These are phyloP conservation scores for Barnettozyma vustinii DNA, from an alignment of 805 yeast species.

Conservation along the genomic window DNA sequence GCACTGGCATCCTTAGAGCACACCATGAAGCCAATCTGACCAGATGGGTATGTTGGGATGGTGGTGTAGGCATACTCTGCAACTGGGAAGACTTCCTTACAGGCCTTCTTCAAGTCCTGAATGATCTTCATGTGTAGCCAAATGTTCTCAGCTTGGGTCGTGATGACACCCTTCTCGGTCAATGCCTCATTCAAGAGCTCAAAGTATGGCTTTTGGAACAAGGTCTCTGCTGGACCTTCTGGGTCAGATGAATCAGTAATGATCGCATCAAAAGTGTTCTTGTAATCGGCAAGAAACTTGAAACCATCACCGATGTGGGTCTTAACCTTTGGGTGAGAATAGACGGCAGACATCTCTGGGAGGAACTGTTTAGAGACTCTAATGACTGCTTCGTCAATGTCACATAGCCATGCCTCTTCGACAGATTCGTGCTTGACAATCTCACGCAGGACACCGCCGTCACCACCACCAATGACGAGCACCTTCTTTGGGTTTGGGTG, in stretches of 20 bases:
- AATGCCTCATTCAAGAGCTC: constrained; percentile 80
- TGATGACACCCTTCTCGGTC: constrained; percentile 86
- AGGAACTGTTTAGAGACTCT: constrained; percentile 79
- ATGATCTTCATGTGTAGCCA: constrained; percentile 89
- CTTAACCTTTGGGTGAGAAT: constrained; percentile 81
- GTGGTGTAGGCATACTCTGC: constrained; percentile 89
- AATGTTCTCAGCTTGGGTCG: constrained; percentile 92
- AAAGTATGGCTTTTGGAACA: constrained; percentile 91
- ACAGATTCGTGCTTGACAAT: constrained; percentile 82
- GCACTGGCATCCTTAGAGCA: constrained; percentile 71
- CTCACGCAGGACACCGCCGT: constrained; percentile 97
- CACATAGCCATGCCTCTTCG: constrained; percentile 88
- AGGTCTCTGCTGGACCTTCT: constrained; percentile 94
- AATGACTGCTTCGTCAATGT: constrained; percentile 92
- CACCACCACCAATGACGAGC: constrained; percentile 97
- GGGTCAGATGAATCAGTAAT: constrained; percentile 98
- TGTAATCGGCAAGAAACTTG: constrained; percentile 81
- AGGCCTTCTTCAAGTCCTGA: constrained; percentile 74
- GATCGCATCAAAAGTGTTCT: constrained; percentile 87
- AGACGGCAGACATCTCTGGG: constrained; percentile 83
- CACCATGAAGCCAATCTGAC: constrained; percentile 97
- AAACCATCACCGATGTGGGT: constrained; percentile 97
- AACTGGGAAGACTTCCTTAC: constrained; percentile 81
- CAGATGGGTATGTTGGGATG: constrained; percentile 96
- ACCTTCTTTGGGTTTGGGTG: constrained; percentile 95